Evolutionary conservation across 495 filamentous ascomycete species (phyloP).

Genomic region (Xylaria nigripes): DNA sequence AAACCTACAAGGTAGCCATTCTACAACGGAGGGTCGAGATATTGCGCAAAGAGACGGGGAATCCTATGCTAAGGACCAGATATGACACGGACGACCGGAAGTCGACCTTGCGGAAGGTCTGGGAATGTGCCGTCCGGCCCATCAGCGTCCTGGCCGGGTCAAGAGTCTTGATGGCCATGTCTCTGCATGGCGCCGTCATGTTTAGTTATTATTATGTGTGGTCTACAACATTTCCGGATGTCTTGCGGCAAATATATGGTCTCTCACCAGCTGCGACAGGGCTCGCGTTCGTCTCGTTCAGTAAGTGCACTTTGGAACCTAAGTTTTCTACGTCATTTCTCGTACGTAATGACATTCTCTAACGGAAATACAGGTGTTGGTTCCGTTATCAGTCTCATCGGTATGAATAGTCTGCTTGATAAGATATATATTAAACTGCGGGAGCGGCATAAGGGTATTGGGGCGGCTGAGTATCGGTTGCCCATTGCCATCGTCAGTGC

Average conservation of each 20-base stretch:
- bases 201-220: slow-evolving; percentile 50
- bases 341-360: slow-evolving; percentile 10
- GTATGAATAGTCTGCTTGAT: slow-evolving; percentile 41
- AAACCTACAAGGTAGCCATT: slow-evolving; percentile 46
- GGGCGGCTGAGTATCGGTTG: slow-evolving; percentile 43
- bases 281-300: slow-evolving; percentile 41
- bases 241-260: slow-evolving; percentile 39
- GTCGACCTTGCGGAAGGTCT: slow-evolving; percentile 19
- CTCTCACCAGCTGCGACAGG: slow-evolving; percentile 40
- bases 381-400: slow-evolving; percentile 38
- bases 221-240: slow-evolving; percentile 44
- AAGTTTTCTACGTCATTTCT: not conserved
- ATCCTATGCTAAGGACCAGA: slow-evolving; percentile 36
- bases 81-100: slow-evolving; percentile 27
- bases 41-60: slow-evolving; percentile 35
- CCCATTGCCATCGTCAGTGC: slow-evolving; percentile 41
- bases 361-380: slow-evolving; percentile 38
- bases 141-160: slow-evolving; percentile 39
- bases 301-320: slow-evolving; percentile 29
- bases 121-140: slow-evolving; percentile 40
- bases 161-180: slow-evolving; percentile 40
- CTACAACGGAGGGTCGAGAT: slow-evolving; percentile 34
- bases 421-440: slow-evolving; percentile 44
- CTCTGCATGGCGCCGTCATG: slow-evolving; percentile 40
- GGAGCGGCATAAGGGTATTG: slow-evolving; percentile 28